Percentiles rank a stretch among this genome's conserved stretches.
Conservation (phyloP, 139 green algal species). For the Auxenochlorella protothecoides region DNA sequence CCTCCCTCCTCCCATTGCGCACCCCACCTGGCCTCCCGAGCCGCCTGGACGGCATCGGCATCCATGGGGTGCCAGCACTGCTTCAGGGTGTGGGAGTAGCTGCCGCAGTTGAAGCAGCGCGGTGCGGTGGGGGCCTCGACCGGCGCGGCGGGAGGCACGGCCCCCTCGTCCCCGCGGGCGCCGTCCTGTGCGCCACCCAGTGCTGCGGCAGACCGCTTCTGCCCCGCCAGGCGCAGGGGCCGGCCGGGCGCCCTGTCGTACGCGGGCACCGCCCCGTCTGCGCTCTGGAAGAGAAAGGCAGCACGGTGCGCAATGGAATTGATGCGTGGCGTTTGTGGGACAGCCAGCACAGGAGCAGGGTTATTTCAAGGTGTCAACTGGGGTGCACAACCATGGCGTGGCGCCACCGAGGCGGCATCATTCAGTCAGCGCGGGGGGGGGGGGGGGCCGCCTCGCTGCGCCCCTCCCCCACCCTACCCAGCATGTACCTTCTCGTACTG, state of each 20-base stretch:
- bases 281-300: neutral
- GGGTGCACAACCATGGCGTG: neutral
- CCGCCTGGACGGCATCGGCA: no score
- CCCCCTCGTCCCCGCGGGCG: neutral
- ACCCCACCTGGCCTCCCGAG: no score
- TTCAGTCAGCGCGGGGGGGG: no score
- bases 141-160: neutral
- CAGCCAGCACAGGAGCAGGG: neutral
- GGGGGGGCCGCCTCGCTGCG: no score
- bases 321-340: neutral
- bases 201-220: neutral
- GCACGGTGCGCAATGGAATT: neutral
- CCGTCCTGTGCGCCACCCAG: neutral
- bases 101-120: constrained; percentile 33
- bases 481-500: constrained; percentile 12
- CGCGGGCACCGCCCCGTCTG: constrained; percentile 13
- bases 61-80: constrained; percentile 5
- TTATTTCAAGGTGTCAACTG: neutral
- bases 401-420: neutral
- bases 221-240: neutral
- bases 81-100: constrained; percentile 14
- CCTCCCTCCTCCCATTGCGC: no score
- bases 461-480: neutral
- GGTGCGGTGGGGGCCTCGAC: neutral
- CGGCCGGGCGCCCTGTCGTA: constrained; percentile 15